A percentile compares a stretch with the other conserved stretches of the same genome.
Evolutionary conservation across 192 early-diverging fungal species (phyloP).

Genomic region (Rhizophagus sp.): DNA sequence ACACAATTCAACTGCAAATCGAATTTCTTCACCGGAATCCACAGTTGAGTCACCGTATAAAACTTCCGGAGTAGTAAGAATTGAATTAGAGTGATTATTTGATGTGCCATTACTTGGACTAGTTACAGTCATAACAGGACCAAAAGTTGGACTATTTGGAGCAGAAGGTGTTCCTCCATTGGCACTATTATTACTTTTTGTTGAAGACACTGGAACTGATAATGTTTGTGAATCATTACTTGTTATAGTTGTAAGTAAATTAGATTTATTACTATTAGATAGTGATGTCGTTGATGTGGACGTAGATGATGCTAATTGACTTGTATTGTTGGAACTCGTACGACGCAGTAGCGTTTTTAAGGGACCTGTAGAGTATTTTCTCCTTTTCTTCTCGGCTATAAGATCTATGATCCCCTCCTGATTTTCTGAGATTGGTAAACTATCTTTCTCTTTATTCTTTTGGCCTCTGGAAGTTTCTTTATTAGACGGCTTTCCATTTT

Average conservation of each 20-base stretch:
- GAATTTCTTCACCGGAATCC: conserved; percentile 79
- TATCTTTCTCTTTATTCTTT: not conserved
- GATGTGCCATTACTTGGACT: conserved; percentile 33
- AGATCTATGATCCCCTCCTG: not conserved
- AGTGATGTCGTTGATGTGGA: not conserved
- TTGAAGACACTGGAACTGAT: conserved; percentile 1
- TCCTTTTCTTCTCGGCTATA: conserved; percentile 16
- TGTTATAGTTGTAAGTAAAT: not conserved
- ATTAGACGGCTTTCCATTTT: not conserved
- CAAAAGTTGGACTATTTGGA: conserved; percentile 5
- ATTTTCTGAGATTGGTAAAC: not conserved
- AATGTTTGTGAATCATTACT: not conserved
- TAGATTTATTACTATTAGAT: not conserved
- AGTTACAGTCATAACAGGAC: conserved; percentile 21
- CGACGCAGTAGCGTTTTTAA: conserved; percentile 32
- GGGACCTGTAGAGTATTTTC: conserved; percentile 24
- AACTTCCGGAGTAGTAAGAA: conserved; percentile 34
- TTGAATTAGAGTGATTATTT: conserved; percentile 18
- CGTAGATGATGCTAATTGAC: not conserved
- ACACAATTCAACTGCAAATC: conserved; percentile 87
- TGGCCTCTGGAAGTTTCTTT: not conserved
- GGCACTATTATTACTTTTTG: not conserved
- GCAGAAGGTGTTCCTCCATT: not conserved
- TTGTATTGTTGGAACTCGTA: conserved; percentile 21
- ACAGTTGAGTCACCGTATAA: conserved; percentile 56